Conservation (phyloP, 176 grass and related monocot species). For the Phragmites australis region DNA sequence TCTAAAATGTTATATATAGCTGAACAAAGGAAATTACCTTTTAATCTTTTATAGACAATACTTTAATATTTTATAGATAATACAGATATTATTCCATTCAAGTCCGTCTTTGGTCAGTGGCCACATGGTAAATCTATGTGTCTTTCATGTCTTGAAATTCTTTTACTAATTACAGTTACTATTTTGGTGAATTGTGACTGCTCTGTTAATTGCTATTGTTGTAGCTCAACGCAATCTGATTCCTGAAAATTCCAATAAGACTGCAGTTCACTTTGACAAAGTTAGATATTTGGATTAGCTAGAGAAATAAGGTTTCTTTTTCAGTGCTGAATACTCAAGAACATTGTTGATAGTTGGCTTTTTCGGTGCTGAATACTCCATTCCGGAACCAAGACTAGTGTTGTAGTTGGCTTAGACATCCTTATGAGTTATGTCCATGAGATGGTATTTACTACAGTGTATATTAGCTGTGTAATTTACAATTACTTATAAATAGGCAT, state of each 20-base stretch:
- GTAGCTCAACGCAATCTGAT: background rate
- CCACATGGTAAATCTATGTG: background rate
- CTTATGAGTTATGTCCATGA: background rate
- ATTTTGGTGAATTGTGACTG: background rate
- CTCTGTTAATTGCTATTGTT: background rate
- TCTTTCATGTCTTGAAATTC: background rate
- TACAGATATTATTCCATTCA: background rate
- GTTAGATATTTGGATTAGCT: slow-evolving; percentile 2
- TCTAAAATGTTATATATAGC: background rate
- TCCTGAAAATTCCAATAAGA: slow-evolving; percentile 6
- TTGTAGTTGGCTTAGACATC: background rate
- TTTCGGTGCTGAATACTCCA: background rate
- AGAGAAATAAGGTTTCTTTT: background rate
- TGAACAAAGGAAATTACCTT: background rate
- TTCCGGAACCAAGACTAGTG: background rate
- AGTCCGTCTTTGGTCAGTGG: background rate
- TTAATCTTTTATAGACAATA: background rate
- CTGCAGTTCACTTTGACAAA: background rate
- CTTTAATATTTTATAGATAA: background rate
- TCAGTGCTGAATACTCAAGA: background rate
- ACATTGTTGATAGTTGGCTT: too few relatives aligned
- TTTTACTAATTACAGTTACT: background rate
- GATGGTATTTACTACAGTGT: background rate
- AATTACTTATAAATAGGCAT: background rate
- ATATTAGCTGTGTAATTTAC: background rate